phyloP scores from a whole-genome alignment of 805 yeast species.

The Sugiyamaella qingdaonensis region DNA sequence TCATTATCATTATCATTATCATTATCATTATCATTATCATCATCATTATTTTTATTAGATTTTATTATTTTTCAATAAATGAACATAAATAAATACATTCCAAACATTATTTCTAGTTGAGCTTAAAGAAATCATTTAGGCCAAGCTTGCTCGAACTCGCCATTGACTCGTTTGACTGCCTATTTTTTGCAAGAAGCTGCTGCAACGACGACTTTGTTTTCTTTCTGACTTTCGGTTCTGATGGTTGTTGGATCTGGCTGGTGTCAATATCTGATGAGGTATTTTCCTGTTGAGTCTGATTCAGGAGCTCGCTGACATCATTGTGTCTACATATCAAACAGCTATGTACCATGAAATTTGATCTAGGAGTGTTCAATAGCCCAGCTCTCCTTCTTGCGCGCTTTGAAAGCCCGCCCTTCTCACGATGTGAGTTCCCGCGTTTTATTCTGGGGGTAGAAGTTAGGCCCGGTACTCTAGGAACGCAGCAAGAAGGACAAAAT shows the following conservation, averaged over 20 bases:
- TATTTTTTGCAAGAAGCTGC: constrained; percentile 10
- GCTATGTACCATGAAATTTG: not conserved
- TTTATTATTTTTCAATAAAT: not conserved
- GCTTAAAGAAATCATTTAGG: constrained; percentile 9
- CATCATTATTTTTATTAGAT: not conserved
- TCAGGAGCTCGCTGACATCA: not conserved
- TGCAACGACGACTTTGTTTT: constrained; percentile 14
- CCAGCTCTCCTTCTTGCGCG: not conserved
- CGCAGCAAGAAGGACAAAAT: constrained; percentile 18
- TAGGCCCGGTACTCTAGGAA: constrained; percentile 21
- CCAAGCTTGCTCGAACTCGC: not conserved
- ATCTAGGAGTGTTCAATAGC: not conserved
- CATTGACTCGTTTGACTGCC: not conserved
- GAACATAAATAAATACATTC: not conserved
- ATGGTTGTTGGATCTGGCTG: too few species aligned
- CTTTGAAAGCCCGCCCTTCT: constrained; percentile 7
- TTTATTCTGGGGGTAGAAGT: constrained; percentile 13
- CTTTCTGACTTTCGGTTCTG: constrained; percentile 4
- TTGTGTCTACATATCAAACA: not conserved
- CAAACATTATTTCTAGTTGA: not conserved
- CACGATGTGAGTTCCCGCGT: not conserved
- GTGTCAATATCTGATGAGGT: too few species aligned
- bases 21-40: not conserved
- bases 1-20: not conserved
- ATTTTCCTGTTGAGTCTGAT: too few species aligned